Percentiles rank a stretch among this genome's conserved stretches.
These are phyloP conservation scores for Xanthoconium stramineum DNA, from an alignment of 768 basidiomycete genomes.

Conservation along the genomic window DNA sequence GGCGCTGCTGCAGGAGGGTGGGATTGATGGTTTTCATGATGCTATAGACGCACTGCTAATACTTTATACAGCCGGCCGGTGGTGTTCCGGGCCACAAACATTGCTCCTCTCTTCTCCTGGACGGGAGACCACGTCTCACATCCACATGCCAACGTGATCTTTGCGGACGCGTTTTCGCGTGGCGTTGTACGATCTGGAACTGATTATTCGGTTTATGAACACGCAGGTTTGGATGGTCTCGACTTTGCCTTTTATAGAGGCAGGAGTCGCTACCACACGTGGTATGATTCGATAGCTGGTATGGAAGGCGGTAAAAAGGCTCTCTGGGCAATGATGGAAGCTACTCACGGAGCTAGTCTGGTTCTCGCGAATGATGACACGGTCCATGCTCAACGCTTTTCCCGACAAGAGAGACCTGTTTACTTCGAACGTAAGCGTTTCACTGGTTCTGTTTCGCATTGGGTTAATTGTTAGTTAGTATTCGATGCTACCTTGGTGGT, in stretches of 20 bases:
- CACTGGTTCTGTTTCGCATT: not conserved
- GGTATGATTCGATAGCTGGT: slow-evolving; percentile 62
- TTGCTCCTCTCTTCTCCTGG: slow-evolving; percentile 55
- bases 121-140: slow-evolving; percentile 44
- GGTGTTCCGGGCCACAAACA: slow-evolving; percentile 69
- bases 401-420: slow-evolving; percentile 37
- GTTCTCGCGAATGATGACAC: slow-evolving; percentile 49
- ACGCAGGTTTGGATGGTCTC: slow-evolving; percentile 59
- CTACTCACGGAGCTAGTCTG: slow-evolving; percentile 50
- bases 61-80: slow-evolving; percentile 56
- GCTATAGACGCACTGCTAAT: not conserved
- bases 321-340: slow-evolving; percentile 81
- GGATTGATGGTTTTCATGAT: slow-evolving; percentile 12
- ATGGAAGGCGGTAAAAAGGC: slow-evolving; percentile 51
- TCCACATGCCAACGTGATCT: slow-evolving; percentile 71
- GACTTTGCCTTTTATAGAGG: slow-evolving; percentile 79
- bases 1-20: slow-evolving; percentile 79
- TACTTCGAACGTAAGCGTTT: slow-evolving; percentile 69
- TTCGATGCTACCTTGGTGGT: slow-evolving; percentile 54
- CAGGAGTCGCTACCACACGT: slow-evolving; percentile 75
- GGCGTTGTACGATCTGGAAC: slow-evolving; percentile 68
- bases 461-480: slow-evolving; percentile 39
- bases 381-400: slow-evolving; percentile 23
- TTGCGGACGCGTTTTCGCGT: slow-evolving; percentile 64
- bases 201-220: slow-evolving; percentile 68